phyloP scores from a whole-genome alignment of 78 protist species.

The Protostelium mycophagum region DNA sequence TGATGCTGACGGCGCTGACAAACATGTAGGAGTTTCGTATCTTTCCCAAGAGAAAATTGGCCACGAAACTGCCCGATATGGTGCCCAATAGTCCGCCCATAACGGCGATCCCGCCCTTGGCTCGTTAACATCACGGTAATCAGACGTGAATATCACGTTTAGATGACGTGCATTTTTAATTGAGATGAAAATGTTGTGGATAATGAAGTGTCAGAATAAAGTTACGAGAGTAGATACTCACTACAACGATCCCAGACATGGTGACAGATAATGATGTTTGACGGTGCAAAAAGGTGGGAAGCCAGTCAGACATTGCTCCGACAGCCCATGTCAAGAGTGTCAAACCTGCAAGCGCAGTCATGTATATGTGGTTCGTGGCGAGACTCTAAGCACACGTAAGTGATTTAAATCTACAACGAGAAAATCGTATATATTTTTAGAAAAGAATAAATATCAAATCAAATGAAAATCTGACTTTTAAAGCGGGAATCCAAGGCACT shows the following conservation, averaged over 20 bases:
- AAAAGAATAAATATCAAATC: too few species aligned
- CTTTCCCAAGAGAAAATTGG: neutral
- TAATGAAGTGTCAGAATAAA: too few species aligned
- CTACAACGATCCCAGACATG: neutral
- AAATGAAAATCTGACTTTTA: too few species aligned
- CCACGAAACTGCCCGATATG: neutral
- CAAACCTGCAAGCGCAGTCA: neutral
- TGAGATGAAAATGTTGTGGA: too few species aligned
- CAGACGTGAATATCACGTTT: too few species aligned
- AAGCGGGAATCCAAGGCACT: neutral
- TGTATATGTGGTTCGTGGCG: neutral
- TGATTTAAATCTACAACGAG: too few species aligned
- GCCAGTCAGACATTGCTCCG: conserved; percentile 2
- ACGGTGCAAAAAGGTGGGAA: neutral
- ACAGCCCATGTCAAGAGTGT: neutral
- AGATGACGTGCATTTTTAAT: too few species aligned
- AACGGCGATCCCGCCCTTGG: neutral
- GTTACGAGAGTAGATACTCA: neutral
- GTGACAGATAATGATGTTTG: neutral
- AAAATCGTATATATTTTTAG: too few species aligned
- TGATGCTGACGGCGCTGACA: neutral
- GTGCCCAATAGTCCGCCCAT: neutral
- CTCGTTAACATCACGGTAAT: neutral
- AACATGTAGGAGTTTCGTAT: neutral
- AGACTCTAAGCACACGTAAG: too few species aligned